Evolutionary conservation across 2,329 filamentous ascomycete species (phyloP), one percentile per base, ranked within the genome.

Genomic region (Aspergillus spinulosporus): DNA sequence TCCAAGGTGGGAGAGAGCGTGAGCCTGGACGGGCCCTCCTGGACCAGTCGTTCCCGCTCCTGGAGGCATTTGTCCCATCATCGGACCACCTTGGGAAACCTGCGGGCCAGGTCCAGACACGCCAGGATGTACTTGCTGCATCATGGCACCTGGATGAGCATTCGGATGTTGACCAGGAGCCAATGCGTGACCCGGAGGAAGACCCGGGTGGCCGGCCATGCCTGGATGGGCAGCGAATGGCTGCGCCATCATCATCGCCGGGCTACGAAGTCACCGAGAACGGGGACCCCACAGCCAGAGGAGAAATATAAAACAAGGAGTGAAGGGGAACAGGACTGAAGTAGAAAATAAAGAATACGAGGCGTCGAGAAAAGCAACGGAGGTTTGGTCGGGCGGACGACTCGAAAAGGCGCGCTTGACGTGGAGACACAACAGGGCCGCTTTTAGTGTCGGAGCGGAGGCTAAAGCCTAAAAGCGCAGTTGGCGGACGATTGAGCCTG

Each of bases 21-120:
- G 84, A 48, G 80, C 78, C 68, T 80, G 82, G 55, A 77, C 76
- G 29, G 74, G 74, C 28, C 75, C 76, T 58, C 75, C 76, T 58
- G 77, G 76, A 34, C 78, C 78, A 59, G 78, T 77, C 32, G 78
- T 81, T 57, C 80, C 79, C 57, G 78, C 77, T 52, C 82, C 82
- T 48, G 82, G 82, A 62, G 84, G 83, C 83, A 87, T 86, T 49
- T 80, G 83, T 36, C 67, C 77, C 78, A 87, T 84, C 82, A 86
- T 85, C 26, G 82, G 83, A n/a, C 81, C 81, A 47, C 82, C 78
- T 67, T 86, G 84, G 60, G 76, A 83, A 54, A 84, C 83, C 60
- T 84, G 82, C 49, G 84, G 82, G 26, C 78, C 78, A 28, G 83
- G 82, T 31, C 78, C 82, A 52, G 84, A 85, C 37, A 85, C 83